These are phyloP conservation scores for Entrophospora sp. DNA, from an alignment of 192 early-diverging fungal genomes.

Conservation along the genomic window DNA sequence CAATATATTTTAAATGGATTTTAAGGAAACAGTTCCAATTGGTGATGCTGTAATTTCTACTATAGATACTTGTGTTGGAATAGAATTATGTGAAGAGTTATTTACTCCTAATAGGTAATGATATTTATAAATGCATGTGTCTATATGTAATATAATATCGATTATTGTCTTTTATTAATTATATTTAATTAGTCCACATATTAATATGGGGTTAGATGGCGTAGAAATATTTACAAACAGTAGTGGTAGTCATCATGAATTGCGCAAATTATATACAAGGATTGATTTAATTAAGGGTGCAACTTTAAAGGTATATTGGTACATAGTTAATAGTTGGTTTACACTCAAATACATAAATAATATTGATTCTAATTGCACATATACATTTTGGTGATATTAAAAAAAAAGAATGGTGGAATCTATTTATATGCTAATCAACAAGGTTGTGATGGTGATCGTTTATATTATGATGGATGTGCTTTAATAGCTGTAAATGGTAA, in stretches of 20 bases:
- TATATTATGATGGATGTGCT: slow-evolving; percentile 94
- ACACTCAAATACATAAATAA: too few species aligned
- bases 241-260: slow-evolving; percentile 94
- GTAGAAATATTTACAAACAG: slow-evolving; percentile 96
- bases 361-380: not conserved
- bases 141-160: not conserved
- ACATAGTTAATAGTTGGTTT: too few species aligned
- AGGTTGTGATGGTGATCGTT: slow-evolving; percentile 95
- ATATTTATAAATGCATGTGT: not conserved
- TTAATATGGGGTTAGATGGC: slow-evolving; percentile 84
- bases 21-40: slow-evolving; percentile 74
- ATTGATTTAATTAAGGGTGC: slow-evolving; percentile 85
- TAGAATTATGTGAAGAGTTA: slow-evolving; percentile 95
- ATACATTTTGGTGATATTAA: too few species aligned
- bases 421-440: slow-evolving; percentile 96
- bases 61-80: slow-evolving; percentile 79
- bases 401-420: slow-evolving; percentile 70
- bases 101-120: slow-evolving; percentile 80
- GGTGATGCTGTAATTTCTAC: slow-evolving; percentile 88
- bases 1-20: too few species aligned
- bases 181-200: slow-evolving; percentile 69
- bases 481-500: slow-evolving; percentile 87
- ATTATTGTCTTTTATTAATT: not conserved
- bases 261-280: slow-evolving; percentile 80
- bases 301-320: slow-evolving; percentile 61